phyloP scores from a whole-genome alignment of 768 basidiomycete species.

The Suillus bovinus region DNA sequence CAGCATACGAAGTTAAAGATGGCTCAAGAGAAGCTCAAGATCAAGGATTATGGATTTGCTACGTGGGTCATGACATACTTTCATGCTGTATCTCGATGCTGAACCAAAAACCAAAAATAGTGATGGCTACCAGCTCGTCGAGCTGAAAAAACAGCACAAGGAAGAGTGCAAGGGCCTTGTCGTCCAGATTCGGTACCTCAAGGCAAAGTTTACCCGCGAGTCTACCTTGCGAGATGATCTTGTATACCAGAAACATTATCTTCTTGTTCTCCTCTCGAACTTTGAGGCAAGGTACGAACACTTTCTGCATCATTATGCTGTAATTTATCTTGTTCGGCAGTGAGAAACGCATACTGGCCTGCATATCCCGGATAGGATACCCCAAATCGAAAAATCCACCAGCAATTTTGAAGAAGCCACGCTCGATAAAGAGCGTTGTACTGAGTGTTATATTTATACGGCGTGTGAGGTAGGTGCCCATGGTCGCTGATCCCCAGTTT shows the following conservation, averaged over 20 bases:
- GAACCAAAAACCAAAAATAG: constrained; percentile 34
- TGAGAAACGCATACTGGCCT: constrained; percentile 69
- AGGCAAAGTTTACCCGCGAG: constrained; percentile 89
- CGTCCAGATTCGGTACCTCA: constrained; percentile 88
- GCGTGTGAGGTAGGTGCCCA: constrained; percentile 55
- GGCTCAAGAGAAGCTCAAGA: constrained; percentile 47
- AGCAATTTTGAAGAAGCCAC: constrained; percentile 39
- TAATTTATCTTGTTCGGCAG: constrained; percentile 34
- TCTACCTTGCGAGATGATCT: constrained; percentile 74
- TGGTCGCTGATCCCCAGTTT: not conserved
- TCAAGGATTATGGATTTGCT: constrained; percentile 58
- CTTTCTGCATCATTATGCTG: constrained; percentile 12
- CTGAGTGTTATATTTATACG: constrained; percentile 63
- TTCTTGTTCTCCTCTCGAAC: constrained; percentile 68
- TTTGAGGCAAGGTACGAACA: constrained; percentile 64
- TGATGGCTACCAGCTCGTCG: constrained; percentile 53
- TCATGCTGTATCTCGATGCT: constrained; percentile 7
- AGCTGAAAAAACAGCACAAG: constrained; percentile 67
- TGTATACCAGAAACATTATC: constrained; percentile 85
- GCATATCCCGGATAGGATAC: constrained; percentile 77
- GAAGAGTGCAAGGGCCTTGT: constrained; percentile 90
- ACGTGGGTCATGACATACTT: constrained; percentile 42
- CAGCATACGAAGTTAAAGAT: constrained; percentile 43
- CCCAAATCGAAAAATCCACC: constrained; percentile 43
- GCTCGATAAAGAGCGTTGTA: constrained; percentile 57